Conservation (phyloP, 345 rosid genomes). For the Acer saccharum region DNA sequence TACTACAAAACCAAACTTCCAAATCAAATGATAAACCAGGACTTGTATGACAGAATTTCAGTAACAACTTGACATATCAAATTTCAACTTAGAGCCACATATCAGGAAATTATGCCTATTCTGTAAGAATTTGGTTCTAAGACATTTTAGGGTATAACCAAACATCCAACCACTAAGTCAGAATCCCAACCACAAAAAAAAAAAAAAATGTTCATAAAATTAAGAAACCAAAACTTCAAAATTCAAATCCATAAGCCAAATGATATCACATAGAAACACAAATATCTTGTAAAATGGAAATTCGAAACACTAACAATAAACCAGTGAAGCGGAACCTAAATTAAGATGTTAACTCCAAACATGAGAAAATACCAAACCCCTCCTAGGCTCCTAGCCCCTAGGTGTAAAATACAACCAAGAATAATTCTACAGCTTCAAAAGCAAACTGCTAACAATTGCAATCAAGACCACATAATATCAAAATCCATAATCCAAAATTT, state of each 20-base stretch:
- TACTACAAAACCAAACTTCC: background rate
- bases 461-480: background rate
- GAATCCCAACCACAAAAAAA: background rate
- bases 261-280: background rate
- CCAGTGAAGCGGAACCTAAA: background rate
- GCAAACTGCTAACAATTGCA: background rate
- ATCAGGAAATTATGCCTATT: background rate
- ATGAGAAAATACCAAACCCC: background rate
- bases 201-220: background rate
- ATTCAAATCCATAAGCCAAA: slow-evolving; percentile 1
- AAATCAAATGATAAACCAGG: background rate
- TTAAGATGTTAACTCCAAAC: background rate
- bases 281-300: background rate
- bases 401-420: background rate
- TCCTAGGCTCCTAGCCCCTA: too few relatives aligned
- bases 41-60: too few relatives aligned
- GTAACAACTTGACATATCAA: too few relatives aligned
- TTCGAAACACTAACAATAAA: background rate
- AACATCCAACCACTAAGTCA: background rate
- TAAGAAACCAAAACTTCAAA: background rate
- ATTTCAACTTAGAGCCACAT: too few relatives aligned
- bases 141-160: background rate
- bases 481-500: background rate
- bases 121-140: background rate
- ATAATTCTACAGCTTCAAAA: background rate